Percentiles rank a stretch among this genome's conserved stretches.
Evolutionary conservation across 2,329 filamentous ascomycete species (phyloP).

Genomic region (Claviceps pazoutovae): DNA sequence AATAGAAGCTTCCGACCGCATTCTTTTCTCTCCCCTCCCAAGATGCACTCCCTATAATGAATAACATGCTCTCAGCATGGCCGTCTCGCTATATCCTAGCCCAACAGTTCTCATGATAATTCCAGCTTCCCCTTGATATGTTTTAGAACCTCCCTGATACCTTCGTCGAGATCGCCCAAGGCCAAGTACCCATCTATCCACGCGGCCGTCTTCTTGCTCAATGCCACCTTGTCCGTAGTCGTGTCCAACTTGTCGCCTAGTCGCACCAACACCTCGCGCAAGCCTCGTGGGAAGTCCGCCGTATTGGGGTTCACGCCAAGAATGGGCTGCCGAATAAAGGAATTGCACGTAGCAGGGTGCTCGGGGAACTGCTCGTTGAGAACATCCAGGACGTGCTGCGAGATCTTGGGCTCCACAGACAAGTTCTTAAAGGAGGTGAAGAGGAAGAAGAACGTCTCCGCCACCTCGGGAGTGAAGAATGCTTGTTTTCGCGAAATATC

Average conservation of each 20-base stretch:
- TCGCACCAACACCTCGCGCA: slow-evolving; percentile 50
- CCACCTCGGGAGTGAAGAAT: slow-evolving; percentile 50
- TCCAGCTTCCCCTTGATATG: slow-evolving; percentile 28
- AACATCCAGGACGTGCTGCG: slow-evolving; percentile 57
- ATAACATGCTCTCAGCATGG: background rate
- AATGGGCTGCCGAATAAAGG: slow-evolving; percentile 57
- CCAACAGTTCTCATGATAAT: slow-evolving; percentile 1
- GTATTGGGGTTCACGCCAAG: slow-evolving; percentile 49
- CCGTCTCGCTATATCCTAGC: background rate
- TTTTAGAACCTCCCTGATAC: slow-evolving; percentile 40
- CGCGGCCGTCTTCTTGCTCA: slow-evolving; percentile 33
- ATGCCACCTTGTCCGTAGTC: slow-evolving; percentile 29
- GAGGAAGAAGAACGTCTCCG: slow-evolving; percentile 67
- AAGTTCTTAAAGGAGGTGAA: slow-evolving; percentile 56
- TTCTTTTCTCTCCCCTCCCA: background rate
- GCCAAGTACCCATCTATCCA: slow-evolving; percentile 43
- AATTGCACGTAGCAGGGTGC: slow-evolving; percentile 51
- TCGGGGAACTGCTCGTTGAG: slow-evolving; percentile 47
- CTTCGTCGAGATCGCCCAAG: slow-evolving; percentile 37
- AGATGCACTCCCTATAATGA: background rate
- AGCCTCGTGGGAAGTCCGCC: slow-evolving; percentile 56
- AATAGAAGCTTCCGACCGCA: background rate
- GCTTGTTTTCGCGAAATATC: slow-evolving; percentile 71
- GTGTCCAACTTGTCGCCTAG: slow-evolving; percentile 38
- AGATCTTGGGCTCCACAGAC: slow-evolving; percentile 49